Percentiles rank a stretch among this genome's conserved stretches.
Conservation (phyloP, 202 grass and related monocot genomes). For the Schoenoplectus tabernaemontani region DNA sequence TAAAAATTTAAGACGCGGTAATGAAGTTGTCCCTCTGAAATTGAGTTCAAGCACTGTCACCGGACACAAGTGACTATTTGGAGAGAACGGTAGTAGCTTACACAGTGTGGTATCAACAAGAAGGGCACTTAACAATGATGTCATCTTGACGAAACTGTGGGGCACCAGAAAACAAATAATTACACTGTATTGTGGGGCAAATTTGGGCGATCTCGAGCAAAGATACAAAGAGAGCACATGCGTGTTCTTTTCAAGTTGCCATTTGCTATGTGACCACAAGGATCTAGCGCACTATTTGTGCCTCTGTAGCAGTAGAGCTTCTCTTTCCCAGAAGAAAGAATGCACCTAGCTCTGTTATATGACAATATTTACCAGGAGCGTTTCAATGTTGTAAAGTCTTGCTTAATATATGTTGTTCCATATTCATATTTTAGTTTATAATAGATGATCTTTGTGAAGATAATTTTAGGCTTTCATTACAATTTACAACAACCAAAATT, state of each 20-base stretch:
- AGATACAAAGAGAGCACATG: conserved; percentile 18
- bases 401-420: not conserved
- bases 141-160: not conserved
- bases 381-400: not conserved
- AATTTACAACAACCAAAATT: not conserved
- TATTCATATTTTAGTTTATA: not conserved
- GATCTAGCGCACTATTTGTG: conserved; percentile 1
- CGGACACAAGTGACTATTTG: not conserved
- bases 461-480: not conserved
- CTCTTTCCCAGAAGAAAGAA: conserved; percentile 1
- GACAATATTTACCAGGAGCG: not conserved
- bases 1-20: no score
- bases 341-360: not conserved
- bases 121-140: not conserved
- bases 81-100: not conserved
- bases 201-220: not conserved
- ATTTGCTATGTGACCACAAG: conserved; percentile 9
- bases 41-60: not conserved
- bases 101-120: not conserved
- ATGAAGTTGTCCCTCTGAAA: no score
- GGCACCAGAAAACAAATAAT: conserved; percentile 6
- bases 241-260: conserved; percentile 20
- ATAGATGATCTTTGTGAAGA: not conserved
- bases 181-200: conserved; percentile 5
- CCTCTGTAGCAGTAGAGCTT: not conserved